phyloP scores from a whole-genome alignment of 768 basidiomycete genomes.

The Lactarius sanguifluus region DNA sequence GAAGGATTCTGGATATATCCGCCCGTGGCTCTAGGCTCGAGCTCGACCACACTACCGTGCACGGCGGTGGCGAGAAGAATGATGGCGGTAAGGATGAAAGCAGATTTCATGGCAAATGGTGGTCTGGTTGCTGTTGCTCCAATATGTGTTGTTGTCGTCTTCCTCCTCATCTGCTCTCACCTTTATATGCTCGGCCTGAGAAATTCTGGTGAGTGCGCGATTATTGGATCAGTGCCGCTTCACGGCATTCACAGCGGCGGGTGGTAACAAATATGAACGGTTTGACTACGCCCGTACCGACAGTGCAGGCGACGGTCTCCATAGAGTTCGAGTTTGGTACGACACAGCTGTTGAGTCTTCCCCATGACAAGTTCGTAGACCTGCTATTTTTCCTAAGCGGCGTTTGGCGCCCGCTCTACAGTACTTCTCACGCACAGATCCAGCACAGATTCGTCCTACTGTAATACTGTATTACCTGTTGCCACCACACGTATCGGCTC shows the following conservation, averaged over 20 bases:
- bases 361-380: background rate
- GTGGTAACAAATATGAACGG: background rate
- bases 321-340: background rate
- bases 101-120: constrained; percentile 5
- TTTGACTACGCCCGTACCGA: background rate
- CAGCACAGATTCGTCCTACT: background rate
- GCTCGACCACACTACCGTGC: background rate
- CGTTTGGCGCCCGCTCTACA: background rate
- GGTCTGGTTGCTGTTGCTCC: background rate
- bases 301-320: background rate
- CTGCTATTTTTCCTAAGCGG: background rate
- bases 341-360: background rate
- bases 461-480: background rate
- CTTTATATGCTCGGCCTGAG: constrained; percentile 1
- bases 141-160: background rate
- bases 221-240: background rate
- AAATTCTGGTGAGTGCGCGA: background rate
- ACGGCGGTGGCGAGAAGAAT: background rate
- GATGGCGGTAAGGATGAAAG: background rate
- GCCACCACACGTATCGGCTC: background rate
- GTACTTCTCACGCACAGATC: too few relatives aligned
- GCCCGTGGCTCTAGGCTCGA: constrained; percentile 38
- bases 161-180: background rate
- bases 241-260: background rate
- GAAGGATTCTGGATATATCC: constrained; percentile 56